These are phyloP conservation scores for Galerina marginata DNA, from an alignment of 768 basidiomycete species.

Conservation along the genomic window DNA sequence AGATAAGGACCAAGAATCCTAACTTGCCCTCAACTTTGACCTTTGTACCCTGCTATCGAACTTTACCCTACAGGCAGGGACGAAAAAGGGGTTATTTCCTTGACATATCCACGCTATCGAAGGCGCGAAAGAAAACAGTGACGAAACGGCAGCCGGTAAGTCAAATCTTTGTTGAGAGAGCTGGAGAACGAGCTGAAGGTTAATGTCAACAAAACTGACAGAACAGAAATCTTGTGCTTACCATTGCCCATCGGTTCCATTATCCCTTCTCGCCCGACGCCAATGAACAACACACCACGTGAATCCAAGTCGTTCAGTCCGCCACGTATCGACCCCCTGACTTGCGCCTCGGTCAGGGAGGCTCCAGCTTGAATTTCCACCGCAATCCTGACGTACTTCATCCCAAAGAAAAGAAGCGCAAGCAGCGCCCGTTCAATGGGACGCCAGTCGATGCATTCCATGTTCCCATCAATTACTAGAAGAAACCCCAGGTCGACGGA, in stretches of 20 bases:
- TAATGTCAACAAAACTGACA: background rate
- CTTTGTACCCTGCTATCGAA: too few species aligned
- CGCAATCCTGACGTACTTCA: conserved; percentile 15
- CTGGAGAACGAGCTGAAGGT: background rate
- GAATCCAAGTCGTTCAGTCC: conserved; percentile 13
- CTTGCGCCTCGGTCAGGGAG: background rate
- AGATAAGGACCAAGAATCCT: too few species aligned
- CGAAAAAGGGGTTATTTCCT: too few species aligned
- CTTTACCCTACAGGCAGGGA: too few species aligned
- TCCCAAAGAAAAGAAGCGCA: conserved; percentile 28
- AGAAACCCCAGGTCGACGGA: conserved; percentile 19
- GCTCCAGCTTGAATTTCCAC: conserved; percentile 11
- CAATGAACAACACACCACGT: conserved; percentile 10
- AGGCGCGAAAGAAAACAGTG: too few species aligned
- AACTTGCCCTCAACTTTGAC: too few species aligned
- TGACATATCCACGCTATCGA: too few species aligned
- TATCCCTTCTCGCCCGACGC: background rate
- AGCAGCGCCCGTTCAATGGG: conserved; percentile 25
- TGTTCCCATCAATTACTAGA: conserved; percentile 2
- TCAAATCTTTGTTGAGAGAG: too few species aligned
- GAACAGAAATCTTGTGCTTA: too few species aligned
- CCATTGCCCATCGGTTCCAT: background rate
- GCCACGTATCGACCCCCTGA: conserved; percentile 4
- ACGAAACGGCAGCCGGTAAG: too few species aligned
- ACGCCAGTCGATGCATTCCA: conserved; percentile 21